Conservation (phyloP, 805 yeast genomes). For the Wickerhamomyces chaumierensis region DNA sequence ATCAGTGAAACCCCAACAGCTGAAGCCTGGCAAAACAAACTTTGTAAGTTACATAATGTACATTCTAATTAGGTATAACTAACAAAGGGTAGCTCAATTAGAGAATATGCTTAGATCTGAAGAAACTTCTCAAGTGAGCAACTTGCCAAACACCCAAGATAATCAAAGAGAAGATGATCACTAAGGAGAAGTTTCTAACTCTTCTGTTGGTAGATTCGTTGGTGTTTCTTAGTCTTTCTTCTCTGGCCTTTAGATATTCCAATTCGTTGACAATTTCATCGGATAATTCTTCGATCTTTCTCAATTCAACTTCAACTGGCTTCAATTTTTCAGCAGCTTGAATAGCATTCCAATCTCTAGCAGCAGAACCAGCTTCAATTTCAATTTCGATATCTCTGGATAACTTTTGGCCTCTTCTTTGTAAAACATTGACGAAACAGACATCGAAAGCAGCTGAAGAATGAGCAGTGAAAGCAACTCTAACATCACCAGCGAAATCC, state of each 20-base stretch:
- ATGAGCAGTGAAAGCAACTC: slow-evolving; percentile 79
- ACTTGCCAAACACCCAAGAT: slow-evolving; percentile 89
- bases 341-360: slow-evolving; percentile 94
- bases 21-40: too few relatives aligned
- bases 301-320: slow-evolving; percentile 85
- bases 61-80: background rate
- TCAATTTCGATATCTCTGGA: slow-evolving; percentile 77
- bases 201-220: slow-evolving; percentile 93
- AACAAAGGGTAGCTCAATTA: slow-evolving; percentile 14
- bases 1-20: too few relatives aligned
- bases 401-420: slow-evolving; percentile 31
- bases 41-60: background rate
- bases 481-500: slow-evolving; percentile 61
- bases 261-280: slow-evolving; percentile 73
- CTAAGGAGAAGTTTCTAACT: slow-evolving; percentile 75
- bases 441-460: slow-evolving; percentile 79
- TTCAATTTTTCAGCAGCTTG: slow-evolving; percentile 89
- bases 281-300: slow-evolving; percentile 76
- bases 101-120: slow-evolving; percentile 75
- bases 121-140: slow-evolving; percentile 82
- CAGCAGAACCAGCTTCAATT: slow-evolving; percentile 91
- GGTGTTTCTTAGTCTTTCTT: slow-evolving; percentile 88
- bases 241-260: slow-evolving; percentile 77
- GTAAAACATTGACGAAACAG: slow-evolving; percentile 67
- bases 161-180: slow-evolving; percentile 57